Base-by-base conservation (phyloP, 495 filamentous ascomycete species). In the Xylaria palmicola region DNA sequence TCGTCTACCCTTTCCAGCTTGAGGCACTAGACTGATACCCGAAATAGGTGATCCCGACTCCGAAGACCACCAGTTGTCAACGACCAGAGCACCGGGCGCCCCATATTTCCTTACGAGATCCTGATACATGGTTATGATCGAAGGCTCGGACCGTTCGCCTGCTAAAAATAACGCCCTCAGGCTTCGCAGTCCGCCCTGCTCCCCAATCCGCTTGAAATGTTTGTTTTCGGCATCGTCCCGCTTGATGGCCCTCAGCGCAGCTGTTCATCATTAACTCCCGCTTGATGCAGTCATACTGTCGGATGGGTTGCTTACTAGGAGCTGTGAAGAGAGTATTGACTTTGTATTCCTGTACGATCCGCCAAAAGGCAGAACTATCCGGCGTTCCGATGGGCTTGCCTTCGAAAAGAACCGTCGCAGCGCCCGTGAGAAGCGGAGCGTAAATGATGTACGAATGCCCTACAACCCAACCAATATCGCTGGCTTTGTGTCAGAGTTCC, bases 21-120 rank as follows among this genome's bases (percentile, higher is more conserved):
- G 75, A 4, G 86, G 83, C 4, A 82, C 76, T 34, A 96, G 76
- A 6, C 90, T 86, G 26, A 96, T 77, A 1, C 90, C 92, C 0
- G 92, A 87, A 61, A 97, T 97, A 6, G 93, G 93, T 4, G 88
- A 91, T 7, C 93, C 93, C 1, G 89, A 91, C 73, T 97, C 93
- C 1, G 90, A 93, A 3, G 90, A 93, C 93, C 93, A 97, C 93
- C 93, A 97, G 69, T 97, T 96, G 71, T 97, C 93, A 51, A 96
- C 80, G 15, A 97, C 90, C 27, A 83, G 76, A 0, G 91, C 86
- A 29, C 82, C 81, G 0, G 74, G 75, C 0, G 85, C 84, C 37
- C 83, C 87, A 63, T 91, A 85, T 53, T 81, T 77, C 10, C 75
- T 65, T 2, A 96, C 76, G 1, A 95, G 80, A 6, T 85, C 77